A percentile compares a stretch with the other conserved stretches of the same genome.
Conservation (phyloP, 2,329 filamentous ascomycete species). For the Tricladium varicosporioides region DNA sequence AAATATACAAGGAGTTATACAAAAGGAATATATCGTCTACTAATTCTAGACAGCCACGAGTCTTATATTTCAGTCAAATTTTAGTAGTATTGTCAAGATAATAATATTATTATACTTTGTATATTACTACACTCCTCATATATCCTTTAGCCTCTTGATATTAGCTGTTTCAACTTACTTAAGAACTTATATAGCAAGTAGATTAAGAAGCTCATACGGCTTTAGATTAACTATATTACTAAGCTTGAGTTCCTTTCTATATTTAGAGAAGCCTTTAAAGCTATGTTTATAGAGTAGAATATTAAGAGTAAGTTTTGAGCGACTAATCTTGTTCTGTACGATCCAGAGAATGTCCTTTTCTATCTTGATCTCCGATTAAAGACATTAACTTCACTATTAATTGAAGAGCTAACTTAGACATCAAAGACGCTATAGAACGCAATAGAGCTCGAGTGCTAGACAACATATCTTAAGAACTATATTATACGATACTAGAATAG, state of each 20-base stretch:
- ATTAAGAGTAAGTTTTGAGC: not conserved
- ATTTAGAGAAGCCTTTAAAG: not conserved
- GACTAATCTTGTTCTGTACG: not conserved
- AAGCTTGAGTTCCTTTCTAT: too few relatives aligned
- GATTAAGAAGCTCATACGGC: too few relatives aligned
- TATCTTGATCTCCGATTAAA: too few relatives aligned
- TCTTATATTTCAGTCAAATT: not conserved
- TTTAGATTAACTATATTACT: too few relatives aligned
- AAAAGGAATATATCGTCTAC: not conserved
- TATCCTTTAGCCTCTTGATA: not conserved
- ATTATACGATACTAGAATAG: too few relatives aligned
- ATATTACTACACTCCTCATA: not conserved
- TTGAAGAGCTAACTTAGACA: too few relatives aligned
- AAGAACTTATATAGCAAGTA: not conserved
- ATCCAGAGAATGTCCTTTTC: not conserved
- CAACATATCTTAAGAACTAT: too few relatives aligned
- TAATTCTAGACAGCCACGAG: constrained; percentile 1
- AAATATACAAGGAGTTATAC: not conserved
- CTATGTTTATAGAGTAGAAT: not conserved
- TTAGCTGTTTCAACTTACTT: not conserved
- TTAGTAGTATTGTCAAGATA: not conserved
- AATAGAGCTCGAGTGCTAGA: too few relatives aligned
- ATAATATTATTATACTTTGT: not conserved
- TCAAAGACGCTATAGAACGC: too few relatives aligned
- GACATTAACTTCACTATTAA: too few relatives aligned